phyloP scores from a whole-genome alignment of 2,329 filamentous ascomycete species.

The Paradendryphiella salina region DNA sequence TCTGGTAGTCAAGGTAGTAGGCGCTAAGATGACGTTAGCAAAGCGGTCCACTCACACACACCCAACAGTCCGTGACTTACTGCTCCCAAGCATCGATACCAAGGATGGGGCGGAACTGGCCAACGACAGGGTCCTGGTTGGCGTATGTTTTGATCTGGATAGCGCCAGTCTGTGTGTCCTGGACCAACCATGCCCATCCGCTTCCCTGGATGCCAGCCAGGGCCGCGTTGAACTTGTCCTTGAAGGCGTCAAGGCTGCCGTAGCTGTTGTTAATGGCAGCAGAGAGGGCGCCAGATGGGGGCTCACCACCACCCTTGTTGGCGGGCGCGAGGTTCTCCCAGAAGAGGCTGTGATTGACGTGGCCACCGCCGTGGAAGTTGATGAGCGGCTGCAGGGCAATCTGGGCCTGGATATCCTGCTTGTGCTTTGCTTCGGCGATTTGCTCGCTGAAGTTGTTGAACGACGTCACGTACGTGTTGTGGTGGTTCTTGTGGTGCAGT shows the following conservation, averaged over 20 bases:
- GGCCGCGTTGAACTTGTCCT: conserved; percentile 66
- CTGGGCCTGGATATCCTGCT: conserved; percentile 58
- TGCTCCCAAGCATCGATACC: conserved; percentile 97
- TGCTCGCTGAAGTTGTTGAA: conserved; percentile 81
- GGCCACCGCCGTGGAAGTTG: conserved; percentile 69
- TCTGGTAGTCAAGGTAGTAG: conserved; percentile 80
- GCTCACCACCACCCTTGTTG: conserved; percentile 67
- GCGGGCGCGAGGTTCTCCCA: conserved; percentile 72
- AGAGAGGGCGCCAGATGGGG: conserved; percentile 60
- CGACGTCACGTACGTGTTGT: conserved; percentile 89
- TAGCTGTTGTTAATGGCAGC: conserved; percentile 63
- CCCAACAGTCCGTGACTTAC: not conserved
- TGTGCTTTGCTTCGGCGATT: conserved; percentile 60
- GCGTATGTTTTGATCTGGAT: conserved; percentile 71
- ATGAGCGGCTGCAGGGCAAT: conserved; percentile 62
- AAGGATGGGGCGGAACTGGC: conserved; percentile 78
- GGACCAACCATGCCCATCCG: conserved; percentile 66
- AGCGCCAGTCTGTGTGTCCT: conserved; percentile 63
- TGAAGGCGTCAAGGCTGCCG: conserved; percentile 61
- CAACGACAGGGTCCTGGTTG: conserved; percentile 88
- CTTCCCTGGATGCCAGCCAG: conserved; percentile 67
- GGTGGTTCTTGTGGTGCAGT: conserved; percentile 91
- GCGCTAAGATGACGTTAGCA: conserved; percentile 38
- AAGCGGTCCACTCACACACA: too few species aligned
- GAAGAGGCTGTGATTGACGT: conserved; percentile 69